Conservation (phyloP, 805 yeast species). For the Teunomyces funiuensis region DNA sequence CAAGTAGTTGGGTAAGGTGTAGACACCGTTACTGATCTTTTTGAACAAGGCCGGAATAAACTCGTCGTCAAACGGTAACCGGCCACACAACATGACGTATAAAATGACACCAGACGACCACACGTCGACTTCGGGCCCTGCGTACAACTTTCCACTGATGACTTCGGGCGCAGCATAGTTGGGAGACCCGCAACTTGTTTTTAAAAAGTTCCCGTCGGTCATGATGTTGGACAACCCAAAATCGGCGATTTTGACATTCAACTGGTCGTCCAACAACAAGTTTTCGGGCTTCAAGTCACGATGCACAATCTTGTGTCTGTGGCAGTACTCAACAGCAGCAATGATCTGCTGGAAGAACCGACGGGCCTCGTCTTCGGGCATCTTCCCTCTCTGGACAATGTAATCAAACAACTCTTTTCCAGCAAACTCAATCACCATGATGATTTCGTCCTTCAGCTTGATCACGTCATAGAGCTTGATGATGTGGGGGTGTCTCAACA, state of each 20-base stretch:
- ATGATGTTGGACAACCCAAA: constrained; percentile 31
- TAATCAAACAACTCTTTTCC: constrained; percentile 31
- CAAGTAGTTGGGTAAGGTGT: constrained; percentile 31
- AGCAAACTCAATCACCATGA: constrained; percentile 32
- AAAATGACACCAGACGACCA: constrained; percentile 32
- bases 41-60: constrained; percentile 31
- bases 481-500: constrained; percentile 32
- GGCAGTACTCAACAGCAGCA: constrained; percentile 33
- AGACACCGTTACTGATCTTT: constrained; percentile 32
- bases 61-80: constrained; percentile 31
- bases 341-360: constrained; percentile 31
- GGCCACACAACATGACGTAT: constrained; percentile 31
- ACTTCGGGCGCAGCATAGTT: constrained; percentile 34
- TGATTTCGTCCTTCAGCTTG: constrained; percentile 30
- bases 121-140: constrained; percentile 32
- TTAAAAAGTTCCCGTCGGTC: constrained; percentile 33
- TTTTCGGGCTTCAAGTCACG: constrained; percentile 91
- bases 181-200: constrained; percentile 31
- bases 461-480: constrained; percentile 32
- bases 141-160: constrained; percentile 31
- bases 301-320: constrained; percentile 31
- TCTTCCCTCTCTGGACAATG: constrained; percentile 28
- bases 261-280: constrained; percentile 29
- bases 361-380: constrained; percentile 32
- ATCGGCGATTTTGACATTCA: constrained; percentile 31